Evolutionary conservation across 2,329 filamentous ascomycete genomes (phyloP), one percentile per base, ranked within the genome.

Genomic region (Monosporascus sp.): DNA sequence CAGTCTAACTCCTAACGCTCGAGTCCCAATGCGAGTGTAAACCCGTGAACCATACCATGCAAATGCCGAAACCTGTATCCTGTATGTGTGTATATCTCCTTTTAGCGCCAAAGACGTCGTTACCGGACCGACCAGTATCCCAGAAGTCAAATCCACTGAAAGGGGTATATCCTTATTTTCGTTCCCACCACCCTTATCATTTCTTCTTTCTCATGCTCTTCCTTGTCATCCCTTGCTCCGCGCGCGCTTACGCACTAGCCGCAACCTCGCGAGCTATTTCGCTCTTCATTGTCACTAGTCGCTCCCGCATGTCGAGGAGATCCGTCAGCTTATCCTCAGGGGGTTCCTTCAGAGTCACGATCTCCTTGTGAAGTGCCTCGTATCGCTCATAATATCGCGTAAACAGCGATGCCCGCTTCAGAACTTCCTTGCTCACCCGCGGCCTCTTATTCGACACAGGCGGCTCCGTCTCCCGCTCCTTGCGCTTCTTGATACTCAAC

Each of bases 381-480:
- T 87, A 86, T 54, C 75, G 75, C 50, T 77, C 71, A 62, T 86
- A 86, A 56, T 63, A 79, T 46, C 67, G 62, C 65, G 81, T 80
- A 70, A 85, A 87, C 55, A 68, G 73, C 55, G 74, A 70, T 18
- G 83, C 82, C 59, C 80, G 75, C 54, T 73, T 66, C 51, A 85
- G 65, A 3, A 84, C 67, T 17, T 81, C 78, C 18, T 68, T 68
- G n/a, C 72, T 70, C 20, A 78, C 65, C 18, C 70, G 70, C 48
- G 69, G 66, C 39, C 71, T 70, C 67, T 76, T 76, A 49, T 55
- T 59, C 52, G 66, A 68, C 51, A 69, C 65, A 48, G 69, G 60
- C 44, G 65, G 62, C 52, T 63, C 53, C 47, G 51, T 45, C 11
- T 69, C 66, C 37, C 64, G 62, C 35, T 65, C 64, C 60, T 75